A percentile compares a stretch with the other conserved stretches of the same genome.
Evolutionary conservation across 208 protist genomes (phyloP).

Genomic region (Herpetomonas tarakana): DNA sequence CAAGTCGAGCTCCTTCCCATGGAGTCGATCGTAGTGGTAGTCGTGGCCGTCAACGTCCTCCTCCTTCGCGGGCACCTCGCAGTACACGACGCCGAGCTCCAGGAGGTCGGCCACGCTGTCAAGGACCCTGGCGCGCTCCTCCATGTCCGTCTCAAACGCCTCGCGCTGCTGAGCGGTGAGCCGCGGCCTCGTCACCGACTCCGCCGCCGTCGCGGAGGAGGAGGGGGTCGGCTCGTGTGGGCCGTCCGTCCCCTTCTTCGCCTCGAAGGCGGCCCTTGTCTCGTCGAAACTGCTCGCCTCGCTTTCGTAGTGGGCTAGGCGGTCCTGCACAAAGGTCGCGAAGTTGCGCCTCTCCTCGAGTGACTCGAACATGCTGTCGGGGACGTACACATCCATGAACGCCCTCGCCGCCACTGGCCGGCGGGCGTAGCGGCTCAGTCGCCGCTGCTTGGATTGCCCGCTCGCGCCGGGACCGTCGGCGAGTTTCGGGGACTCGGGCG

Average conservation of each 20-base stretch:
- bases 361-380: conserved; percentile 19
- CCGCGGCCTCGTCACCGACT: background rate
- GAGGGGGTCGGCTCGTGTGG: background rate
- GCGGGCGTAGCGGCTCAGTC: conserved; percentile 36
- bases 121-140: conserved; percentile 6
- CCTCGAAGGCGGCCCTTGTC: conserved; percentile 1
- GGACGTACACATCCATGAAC: conserved; percentile 56
- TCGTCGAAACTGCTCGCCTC: background rate
- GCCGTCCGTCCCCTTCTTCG: background rate
- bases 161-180: conserved; percentile 1
- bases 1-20: conserved; percentile 37
- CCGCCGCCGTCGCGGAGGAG: conserved; percentile 2
- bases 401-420: conserved; percentile 48
- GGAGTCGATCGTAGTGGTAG: conserved; percentile 53
- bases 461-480: conserved; percentile 26
- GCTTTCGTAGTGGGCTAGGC: background rate
- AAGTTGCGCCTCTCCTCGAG: conserved; percentile 8
- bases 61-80: conserved; percentile 35
- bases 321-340: background rate
- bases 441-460: conserved; percentile 15
- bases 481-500: conserved; percentile 49
- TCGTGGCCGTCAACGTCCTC: conserved; percentile 38
- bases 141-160: background rate
- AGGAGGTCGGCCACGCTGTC: conserved; percentile 18
- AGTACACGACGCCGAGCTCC: conserved; percentile 55